Evolutionary conservation across 139 green algal genomes (phyloP).

Genomic region (Eudorina sp.): DNA sequence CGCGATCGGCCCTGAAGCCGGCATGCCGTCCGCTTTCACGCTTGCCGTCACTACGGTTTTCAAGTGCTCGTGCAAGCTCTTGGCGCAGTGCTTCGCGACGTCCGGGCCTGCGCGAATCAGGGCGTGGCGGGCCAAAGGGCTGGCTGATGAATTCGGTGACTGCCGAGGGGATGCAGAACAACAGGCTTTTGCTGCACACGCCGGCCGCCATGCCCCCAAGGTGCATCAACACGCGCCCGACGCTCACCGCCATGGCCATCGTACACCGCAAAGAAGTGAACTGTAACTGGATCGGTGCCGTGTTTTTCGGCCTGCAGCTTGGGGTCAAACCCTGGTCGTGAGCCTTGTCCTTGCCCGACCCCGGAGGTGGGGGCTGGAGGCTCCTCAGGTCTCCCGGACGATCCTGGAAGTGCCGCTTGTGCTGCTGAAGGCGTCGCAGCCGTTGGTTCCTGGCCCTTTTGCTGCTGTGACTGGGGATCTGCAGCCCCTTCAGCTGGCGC

Average conservation of each 20-base stretch:
- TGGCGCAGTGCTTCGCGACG: conserved; percentile 53
- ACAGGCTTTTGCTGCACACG: too few relatives aligned
- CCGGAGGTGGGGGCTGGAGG: too few relatives aligned
- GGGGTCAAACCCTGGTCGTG: background rate
- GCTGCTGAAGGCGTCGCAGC: background rate
- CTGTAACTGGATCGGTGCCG: conserved; percentile 12
- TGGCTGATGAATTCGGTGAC: too few relatives aligned
- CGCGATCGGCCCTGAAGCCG: background rate
- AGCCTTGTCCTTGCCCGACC: too few relatives aligned
- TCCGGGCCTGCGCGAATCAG: too few relatives aligned
- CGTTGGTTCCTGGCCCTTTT: background rate
- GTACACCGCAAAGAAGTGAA: conserved; percentile 62
- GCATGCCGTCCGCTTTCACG: background rate
- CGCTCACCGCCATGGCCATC: conserved; percentile 56
- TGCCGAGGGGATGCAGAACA: too few relatives aligned
- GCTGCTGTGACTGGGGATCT: background rate
- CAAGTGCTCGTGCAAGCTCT: conserved; percentile 54
- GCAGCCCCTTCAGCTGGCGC: background rate
- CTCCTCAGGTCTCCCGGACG: conserved; percentile 8
- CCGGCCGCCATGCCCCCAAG: too few relatives aligned
- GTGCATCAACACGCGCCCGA: background rate
- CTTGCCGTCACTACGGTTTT: conserved; percentile 12
- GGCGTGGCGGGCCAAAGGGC: too few relatives aligned
- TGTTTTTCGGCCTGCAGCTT: background rate
- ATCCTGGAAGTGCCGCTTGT: too few relatives aligned